A percentile compares a stretch with the other conserved stretches of the same genome.
Evolutionary conservation across 106 monocot species (phyloP).

Genomic region (Cymbidium sinense): DNA sequence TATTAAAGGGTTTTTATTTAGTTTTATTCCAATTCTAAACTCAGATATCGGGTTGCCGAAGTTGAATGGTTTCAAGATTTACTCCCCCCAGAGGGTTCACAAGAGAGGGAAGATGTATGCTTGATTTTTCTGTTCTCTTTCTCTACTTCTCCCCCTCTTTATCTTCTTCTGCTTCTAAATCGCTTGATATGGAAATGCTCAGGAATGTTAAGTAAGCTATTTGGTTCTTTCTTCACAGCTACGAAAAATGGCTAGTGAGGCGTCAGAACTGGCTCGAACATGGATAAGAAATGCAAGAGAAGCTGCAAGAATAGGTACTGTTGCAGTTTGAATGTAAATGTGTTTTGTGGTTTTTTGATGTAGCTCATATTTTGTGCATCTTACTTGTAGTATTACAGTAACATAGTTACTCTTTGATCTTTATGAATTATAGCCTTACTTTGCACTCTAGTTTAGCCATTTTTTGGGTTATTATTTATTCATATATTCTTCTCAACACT

Average conservation of each 20-base stretch:
- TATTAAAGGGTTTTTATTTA: conserved; percentile 7
- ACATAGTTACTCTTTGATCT: background rate
- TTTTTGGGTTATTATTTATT: too few species aligned
- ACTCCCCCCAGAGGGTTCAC: conserved; percentile 47
- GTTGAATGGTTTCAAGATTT: conserved; percentile 86
- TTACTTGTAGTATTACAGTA: background rate
- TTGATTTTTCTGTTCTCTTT: background rate
- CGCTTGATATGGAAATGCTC: background rate
- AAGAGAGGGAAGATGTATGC: conserved; percentile 72
- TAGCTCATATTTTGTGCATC: background rate
- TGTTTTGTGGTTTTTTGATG: background rate
- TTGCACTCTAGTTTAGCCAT: too few species aligned
- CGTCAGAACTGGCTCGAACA: conserved; percentile 49
- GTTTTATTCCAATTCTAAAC: background rate
- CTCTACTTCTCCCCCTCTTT: background rate
- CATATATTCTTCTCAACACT: too few species aligned
- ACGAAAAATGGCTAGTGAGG: conserved; percentile 37
- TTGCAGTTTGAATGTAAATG: background rate
- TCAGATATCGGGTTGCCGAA: conserved; percentile 88
- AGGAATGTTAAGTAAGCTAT: background rate
- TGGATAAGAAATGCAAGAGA: conserved; percentile 57
- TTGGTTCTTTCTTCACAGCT: conserved; percentile 32
- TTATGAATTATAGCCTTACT: background rate
- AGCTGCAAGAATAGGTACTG: conserved; percentile 42
- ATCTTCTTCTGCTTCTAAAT: background rate